Base-by-base conservation (phyloP, 345 rosid species). In the Boechera stricta region DNA sequence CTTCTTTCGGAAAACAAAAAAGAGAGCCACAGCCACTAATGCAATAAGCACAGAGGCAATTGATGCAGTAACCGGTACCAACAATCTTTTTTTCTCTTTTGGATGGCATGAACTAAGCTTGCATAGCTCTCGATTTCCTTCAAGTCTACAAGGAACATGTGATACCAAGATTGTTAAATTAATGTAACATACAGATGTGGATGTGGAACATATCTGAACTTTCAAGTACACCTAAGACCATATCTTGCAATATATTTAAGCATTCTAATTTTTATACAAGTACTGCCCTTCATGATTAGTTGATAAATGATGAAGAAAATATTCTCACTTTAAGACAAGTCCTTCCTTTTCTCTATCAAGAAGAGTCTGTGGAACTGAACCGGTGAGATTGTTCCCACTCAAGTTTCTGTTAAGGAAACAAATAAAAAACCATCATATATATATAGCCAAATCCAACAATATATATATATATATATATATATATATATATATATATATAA, bases 351-450 rank as follows among this genome's bases (percentile, higher is more conserved):
- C 7, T 64, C 71, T 87, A 8, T 80, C 80, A 2, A 64, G 39
- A 18, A 87, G 81, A 3, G 47, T 73, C 8, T 44, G 32, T 0
- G 88, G 87, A 49, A 85, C 54, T 33, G 82, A 24, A 72, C 88
- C 91, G 38, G 49, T 36, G 6, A 84, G 74, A 15, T 75, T 60
- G 78, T 87, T 85, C 33, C 78, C 55, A 15, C 66, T 24, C 60
- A 83, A 74, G 66, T 85, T 74, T 62, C 90, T 87, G 79, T 63
- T 28, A 29, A 38, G 3, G 24, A 48, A 6, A 48, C 48, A n/a
- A 16, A 38, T 6, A 58, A 3, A 13, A 16, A 16, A 16, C 18
- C 26, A 13, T 47, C 24, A 47, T 15, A 47, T 47, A 47, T 47
- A 47, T 47, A 15, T 47, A 47, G 52, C 52, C 1, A 47, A 16